Evolutionary conservation across 129 eudicot species (phyloP).

Genomic region (Flaveria bidentis): DNA sequence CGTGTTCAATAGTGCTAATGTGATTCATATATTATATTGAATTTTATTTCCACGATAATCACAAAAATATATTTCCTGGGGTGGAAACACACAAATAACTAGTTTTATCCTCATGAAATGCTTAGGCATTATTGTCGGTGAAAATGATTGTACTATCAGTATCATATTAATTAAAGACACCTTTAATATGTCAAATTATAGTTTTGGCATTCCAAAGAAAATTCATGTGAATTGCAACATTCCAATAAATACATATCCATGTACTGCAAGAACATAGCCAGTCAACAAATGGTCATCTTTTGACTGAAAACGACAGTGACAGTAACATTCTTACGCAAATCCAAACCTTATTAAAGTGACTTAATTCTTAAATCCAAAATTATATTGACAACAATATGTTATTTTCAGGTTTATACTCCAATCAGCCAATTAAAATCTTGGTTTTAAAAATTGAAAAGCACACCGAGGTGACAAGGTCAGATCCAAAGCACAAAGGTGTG

Average conservation of each 20-base stretch:
- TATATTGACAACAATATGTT: constrained; percentile 8
- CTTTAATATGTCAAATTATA: not conserved
- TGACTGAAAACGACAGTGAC: constrained; percentile 3
- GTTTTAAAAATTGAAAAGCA: no score
- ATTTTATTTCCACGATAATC: not conserved
- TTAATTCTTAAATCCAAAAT: constrained; percentile 12
- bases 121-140: not conserved
- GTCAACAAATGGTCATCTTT: constrained; percentile 1
- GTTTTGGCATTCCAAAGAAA: not conserved
- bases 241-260: not conserved
- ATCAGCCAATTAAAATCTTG: not conserved
- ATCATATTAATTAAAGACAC: not conserved
- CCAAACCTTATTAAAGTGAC: constrained; percentile 1
- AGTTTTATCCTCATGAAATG: not conserved
- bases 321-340: not conserved
- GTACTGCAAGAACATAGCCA: constrained; percentile 6
- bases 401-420: constrained; percentile 11
- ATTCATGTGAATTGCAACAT: not conserved
- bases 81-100: not conserved
- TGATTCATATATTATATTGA: not conserved
- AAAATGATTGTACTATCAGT: not conserved
- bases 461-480: no score
- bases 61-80: not conserved
- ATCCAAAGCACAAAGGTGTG: no score
- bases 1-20: not conserved